Evolutionary conservation across 768 basidiomycete species (phyloP), one percentile per base, ranked within the genome.

Genomic region (Collybia sp.): DNA sequence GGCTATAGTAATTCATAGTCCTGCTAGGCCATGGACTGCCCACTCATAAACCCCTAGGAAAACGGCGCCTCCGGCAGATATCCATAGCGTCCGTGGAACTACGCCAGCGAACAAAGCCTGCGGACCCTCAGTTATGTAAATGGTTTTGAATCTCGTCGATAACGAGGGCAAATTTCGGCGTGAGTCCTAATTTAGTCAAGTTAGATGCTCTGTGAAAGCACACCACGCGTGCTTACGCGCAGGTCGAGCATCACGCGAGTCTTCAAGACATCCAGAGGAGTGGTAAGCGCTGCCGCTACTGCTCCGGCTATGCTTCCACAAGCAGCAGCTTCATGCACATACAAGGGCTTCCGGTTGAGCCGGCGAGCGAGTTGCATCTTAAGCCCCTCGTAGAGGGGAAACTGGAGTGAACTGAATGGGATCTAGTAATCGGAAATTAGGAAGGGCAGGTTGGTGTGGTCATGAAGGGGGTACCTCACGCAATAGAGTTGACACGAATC

Each of bases 41-140:
- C 82, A 85, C 63, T 99, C 95, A 56, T 97, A 99, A 40, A 92
- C 85, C n/a, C 96, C 96, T 18, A 99, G 73, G 64, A 99, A 99
- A 0, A 98, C 92, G 0, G 94, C 93, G 2, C 96, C 96, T 2
- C 96, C 96, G 2, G 90, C 83, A 1, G 92, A 93, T 58, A 99
- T 98, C 88, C 95, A 98, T 43, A 96, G 61, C 32, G 94, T 97
- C 60, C 96, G 79, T 18, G 95, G 95, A 6, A 94, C 76, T 35
- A 88, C 78, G 10, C 96, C 96, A 5, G 87, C 67, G 59, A 95
- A 97, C 4, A 99, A 70, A 2, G 90, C 90, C 30, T 60, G 68
- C 1, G 69, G 43, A 2, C 96, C 95, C 62, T 95, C 95, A 0
- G 64, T 60, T 6, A 60, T 51, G 55, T 87, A 85, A 49, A 99